Percentiles rank a stretch among this genome's conserved stretches.
phyloP scores from a whole-genome alignment of 2,329 filamentous ascomycete genomes.

The Stemphylium lycopersici region DNA sequence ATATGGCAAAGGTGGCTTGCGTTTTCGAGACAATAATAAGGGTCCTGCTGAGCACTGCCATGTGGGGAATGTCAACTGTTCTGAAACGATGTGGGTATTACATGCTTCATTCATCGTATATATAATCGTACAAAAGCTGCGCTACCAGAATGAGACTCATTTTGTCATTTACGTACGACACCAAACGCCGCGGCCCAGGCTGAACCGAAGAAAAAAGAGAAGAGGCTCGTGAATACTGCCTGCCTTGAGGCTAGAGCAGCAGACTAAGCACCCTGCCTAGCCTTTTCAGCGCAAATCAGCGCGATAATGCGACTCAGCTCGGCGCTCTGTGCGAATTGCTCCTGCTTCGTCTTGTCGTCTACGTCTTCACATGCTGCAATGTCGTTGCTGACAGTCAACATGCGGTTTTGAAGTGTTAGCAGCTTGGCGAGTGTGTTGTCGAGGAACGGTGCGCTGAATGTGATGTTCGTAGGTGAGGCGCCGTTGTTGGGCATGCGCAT shows the following conservation, averaged over 20 bases:
- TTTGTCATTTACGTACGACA: not conserved
- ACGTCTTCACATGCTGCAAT: slow-evolving; percentile 54
- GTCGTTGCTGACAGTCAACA: slow-evolving; percentile 56
- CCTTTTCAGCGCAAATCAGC: slow-evolving; percentile 60
- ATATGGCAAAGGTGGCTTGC: not conserved
- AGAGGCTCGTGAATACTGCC: not conserved
- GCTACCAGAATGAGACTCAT: not conserved
- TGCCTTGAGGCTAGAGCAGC: not conserved
- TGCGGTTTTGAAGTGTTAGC: slow-evolving; percentile 56
- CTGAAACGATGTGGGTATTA: not conserved
- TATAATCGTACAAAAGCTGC: slow-evolving; percentile 11
- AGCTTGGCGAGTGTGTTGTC: slow-evolving; percentile 60
- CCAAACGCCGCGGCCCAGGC: not conserved
- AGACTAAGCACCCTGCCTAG: slow-evolving; percentile 51
- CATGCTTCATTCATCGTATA: not conserved
- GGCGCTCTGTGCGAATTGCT: slow-evolving; percentile 57
- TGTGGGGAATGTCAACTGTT: too few relatives aligned
- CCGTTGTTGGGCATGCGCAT: slow-evolving; percentile 52
- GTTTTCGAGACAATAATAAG: not conserved
- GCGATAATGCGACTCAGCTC: slow-evolving; percentile 58
- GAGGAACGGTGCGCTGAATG: slow-evolving; percentile 60
- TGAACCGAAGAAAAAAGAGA: not conserved
- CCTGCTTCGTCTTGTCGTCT: slow-evolving; percentile 55
- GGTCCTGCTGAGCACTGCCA: not conserved
- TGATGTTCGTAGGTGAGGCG: slow-evolving; percentile 48